Conservation (phyloP, 495 filamentous ascomycete genomes). For the Penicilliopsis zonata region DNA sequence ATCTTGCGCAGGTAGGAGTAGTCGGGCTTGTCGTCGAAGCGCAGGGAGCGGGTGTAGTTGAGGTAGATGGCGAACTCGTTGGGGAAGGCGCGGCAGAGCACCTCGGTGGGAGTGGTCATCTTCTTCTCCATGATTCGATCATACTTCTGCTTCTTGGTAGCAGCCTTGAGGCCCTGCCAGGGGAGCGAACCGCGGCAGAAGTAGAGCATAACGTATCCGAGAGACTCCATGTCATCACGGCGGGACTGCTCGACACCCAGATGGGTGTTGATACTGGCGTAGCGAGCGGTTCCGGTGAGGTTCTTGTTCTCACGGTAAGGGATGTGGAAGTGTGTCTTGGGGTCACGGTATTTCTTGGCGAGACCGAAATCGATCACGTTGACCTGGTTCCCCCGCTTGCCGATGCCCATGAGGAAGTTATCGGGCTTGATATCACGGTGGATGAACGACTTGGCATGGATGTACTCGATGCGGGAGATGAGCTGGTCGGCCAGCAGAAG, state of each 20-base stretch:
- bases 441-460: constrained; percentile 99
- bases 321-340: constrained; percentile 99
- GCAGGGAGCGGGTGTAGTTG: constrained; percentile 97
- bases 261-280: constrained; percentile 99
- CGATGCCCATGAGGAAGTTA: constrained; percentile 99
- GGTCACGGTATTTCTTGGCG: constrained; percentile 99
- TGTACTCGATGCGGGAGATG: constrained; percentile 99
- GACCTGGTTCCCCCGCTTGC: constrained; percentile 99
- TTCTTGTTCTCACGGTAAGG: constrained; percentile 99
- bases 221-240: constrained; percentile 98
- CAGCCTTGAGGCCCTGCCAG: constrained; percentile 99
- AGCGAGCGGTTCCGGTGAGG: constrained; percentile 96
- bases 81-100: constrained; percentile 97
- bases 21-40: constrained; percentile 99
- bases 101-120: constrained; percentile 99
- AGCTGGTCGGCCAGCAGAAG: constrained; percentile 95
- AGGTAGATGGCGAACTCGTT: constrained; percentile 99
- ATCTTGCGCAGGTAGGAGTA: constrained; percentile 99
- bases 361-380: constrained; percentile 99
- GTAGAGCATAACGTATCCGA: constrained; percentile 99
- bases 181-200: constrained; percentile 98
- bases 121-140: constrained; percentile 99
- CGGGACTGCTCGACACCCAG: constrained; percentile 98
- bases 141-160: constrained; percentile 99
- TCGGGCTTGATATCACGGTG: constrained; percentile 99